Base-by-base conservation (phyloP, 176 grass and related monocot species). In the Zoysia pacifica region DNA sequence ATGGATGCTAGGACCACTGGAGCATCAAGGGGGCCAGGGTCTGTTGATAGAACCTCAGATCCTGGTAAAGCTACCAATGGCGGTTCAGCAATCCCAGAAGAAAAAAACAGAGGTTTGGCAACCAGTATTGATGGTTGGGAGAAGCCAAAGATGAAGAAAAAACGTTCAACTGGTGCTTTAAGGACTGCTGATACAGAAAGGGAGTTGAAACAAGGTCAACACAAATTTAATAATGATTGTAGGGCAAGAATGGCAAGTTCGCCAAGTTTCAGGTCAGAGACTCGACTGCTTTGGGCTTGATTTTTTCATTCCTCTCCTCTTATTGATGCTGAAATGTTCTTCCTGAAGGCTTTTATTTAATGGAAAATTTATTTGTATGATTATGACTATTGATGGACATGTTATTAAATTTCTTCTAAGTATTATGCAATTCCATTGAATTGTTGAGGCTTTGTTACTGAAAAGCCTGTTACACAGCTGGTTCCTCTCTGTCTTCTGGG, bases 91-190 rank as follows among this genome's bases (percentile, higher is more conserved):
- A 56, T 76, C 15, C 53, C 85, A 28, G 91, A 90, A 88, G 91
- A 94, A 64, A 97, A 97, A 87, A 56, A 4, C 70, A 84, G 77
- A 72, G 91, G 82, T 47, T 73, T 97, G 48, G 50, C 87, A 71
- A 87, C 78, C 78, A 81, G 54, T 62, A 88, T 86, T 87, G 90
- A 96, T 74, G 80, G 90, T 66, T 93, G 91, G 94, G 89, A 93
- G 64, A 97, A 97, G 62, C 91, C 86, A 51, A 97, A 89, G 65
- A 71, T 94, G 79, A 97, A 92, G 87, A 97, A 91, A 85, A 97
- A 88, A 11, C 94, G 94, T 45, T 97, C 19, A n/a, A 53, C 77
- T 86, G 77, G 82, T 74, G 81, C 67, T 91, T 85, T 65, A 73
- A 71, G 89, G 20, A 89, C 73, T 53, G 10, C 43, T n/a, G 89